Evolutionary conservation across 352 stramenopile species (phyloP).

Genomic region (Phytophthora constricta): DNA sequence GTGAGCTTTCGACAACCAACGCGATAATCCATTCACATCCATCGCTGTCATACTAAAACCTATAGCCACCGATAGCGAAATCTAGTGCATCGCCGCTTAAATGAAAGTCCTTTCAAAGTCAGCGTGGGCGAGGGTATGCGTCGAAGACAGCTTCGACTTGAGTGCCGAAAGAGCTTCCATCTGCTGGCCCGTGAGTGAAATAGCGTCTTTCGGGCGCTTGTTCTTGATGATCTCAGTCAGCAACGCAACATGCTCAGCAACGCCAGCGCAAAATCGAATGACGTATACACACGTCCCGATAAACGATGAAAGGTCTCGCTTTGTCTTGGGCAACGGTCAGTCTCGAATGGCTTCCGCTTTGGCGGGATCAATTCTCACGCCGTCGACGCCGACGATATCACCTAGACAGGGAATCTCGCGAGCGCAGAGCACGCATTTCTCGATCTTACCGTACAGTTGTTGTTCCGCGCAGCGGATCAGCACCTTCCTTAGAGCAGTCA

Average conservation of each 20-base stretch:
- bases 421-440: neutral
- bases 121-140: constrained; percentile 1
- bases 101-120: constrained; percentile 9
- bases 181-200: neutral
- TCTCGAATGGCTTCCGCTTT: constrained; percentile 7
- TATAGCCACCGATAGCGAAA: constrained; percentile 21
- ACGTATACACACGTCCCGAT: constrained; percentile 23
- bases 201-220: constrained; percentile 5
- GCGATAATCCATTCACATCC: constrained; percentile 5
- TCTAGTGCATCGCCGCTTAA: constrained; percentile 11
- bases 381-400: neutral
- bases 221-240: constrained; percentile 7
- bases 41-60: constrained; percentile 5
- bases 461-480: neutral
- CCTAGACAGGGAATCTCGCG: neutral
- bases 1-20: constrained; percentile 18
- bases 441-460: neutral
- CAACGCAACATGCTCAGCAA: constrained; percentile 4
- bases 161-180: neutral
- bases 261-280: constrained; percentile 13
- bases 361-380: constrained; percentile 6
- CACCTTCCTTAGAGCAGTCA: neutral
- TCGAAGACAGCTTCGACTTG: neutral
- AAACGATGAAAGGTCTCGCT: constrained; percentile 19
- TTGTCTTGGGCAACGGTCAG: constrained; percentile 10